Conservation (phyloP, 352 stramenopile species). For the Blastocystis sp. region DNA sequence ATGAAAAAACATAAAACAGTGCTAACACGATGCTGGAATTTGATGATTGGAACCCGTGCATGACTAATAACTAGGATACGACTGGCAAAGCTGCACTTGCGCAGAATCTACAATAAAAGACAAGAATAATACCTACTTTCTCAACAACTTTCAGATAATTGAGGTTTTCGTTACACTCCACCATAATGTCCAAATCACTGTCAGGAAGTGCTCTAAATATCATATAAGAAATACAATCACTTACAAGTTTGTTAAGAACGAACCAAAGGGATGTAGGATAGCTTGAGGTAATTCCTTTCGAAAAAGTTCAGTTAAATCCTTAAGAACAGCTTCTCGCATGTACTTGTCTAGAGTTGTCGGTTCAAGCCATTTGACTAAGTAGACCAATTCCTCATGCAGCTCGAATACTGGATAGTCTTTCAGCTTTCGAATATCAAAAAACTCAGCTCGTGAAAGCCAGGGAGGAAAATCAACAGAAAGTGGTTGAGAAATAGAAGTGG, state of each 20-base stretch:
- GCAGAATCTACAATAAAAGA: not conserved
- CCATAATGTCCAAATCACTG: conserved; percentile 67
- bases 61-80: conserved; percentile 39
- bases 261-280: conserved; percentile 61
- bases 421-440: conserved; percentile 34
- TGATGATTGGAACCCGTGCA: conserved; percentile 44
- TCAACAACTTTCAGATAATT: conserved; percentile 51
- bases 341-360: conserved; percentile 40
- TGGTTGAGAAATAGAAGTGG: not conserved
- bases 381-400: conserved; percentile 59
- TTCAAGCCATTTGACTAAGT: conserved; percentile 59
- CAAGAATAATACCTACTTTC: not conserved
- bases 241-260: conserved; percentile 63
- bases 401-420: conserved; percentile 57
- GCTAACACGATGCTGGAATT: conserved; percentile 40
- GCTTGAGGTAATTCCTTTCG: not conserved
- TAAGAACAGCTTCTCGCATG: conserved; percentile 15
- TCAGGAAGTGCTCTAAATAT: conserved; percentile 36
- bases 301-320: conserved; percentile 29
- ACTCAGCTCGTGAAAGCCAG: conserved; percentile 19
- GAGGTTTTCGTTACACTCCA: conserved; percentile 38
- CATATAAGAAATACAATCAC: not conserved
- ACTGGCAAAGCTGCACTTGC: not conserved
- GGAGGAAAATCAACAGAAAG: not conserved
- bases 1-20: not conserved